Evolutionary conservation across 495 filamentous ascomycete species (phyloP).

Genomic region (Wilcoxina mikolae): DNA sequence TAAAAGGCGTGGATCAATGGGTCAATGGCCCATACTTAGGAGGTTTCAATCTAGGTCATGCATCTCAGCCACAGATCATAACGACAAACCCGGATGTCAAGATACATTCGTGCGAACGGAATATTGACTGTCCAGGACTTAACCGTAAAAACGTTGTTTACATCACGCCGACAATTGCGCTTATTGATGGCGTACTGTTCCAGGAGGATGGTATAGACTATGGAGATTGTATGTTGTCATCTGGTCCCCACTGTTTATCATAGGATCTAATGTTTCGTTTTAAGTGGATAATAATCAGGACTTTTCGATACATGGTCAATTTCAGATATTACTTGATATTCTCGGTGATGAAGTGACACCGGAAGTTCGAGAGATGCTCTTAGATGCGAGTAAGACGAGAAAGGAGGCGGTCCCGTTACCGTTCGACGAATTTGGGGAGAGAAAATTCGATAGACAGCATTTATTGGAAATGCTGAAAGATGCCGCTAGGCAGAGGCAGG

Average conservation of each 20-base stretch:
- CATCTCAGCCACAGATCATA: conserved; percentile 49
- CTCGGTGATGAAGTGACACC: conserved; percentile 15
- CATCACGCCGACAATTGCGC: conserved; percentile 61
- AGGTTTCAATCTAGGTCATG: conserved; percentile 67
- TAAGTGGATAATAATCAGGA: conserved; percentile 22
- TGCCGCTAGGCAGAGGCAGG: neutral
- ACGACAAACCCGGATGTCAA: conserved; percentile 48
- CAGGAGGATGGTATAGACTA: conserved; percentile 64
- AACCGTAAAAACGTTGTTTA: conserved; percentile 45
- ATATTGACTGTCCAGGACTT: conserved; percentile 45
- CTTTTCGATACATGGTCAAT: conserved; percentile 19
- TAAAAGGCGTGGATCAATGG: conserved; percentile 30
- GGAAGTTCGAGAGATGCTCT: conserved; percentile 10
- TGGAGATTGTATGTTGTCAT: conserved; percentile 34
- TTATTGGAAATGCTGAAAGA: conserved; percentile 12
- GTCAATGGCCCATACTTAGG: conserved; percentile 47
- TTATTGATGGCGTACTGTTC: conserved; percentile 44
- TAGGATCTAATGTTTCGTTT: neutral
- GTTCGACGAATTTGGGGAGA: conserved; percentile 1
- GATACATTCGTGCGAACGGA: conserved; percentile 80
- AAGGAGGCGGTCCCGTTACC: conserved; percentile 18
- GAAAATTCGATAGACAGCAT: conserved; percentile 7
- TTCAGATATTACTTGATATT: conserved; percentile 18
- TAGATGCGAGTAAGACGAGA: conserved; percentile 16
- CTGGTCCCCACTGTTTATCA: neutral